These are phyloP conservation scores for Yarrowia yakushimensis DNA, from an alignment of 805 yeast species.

Conservation along the genomic window DNA sequence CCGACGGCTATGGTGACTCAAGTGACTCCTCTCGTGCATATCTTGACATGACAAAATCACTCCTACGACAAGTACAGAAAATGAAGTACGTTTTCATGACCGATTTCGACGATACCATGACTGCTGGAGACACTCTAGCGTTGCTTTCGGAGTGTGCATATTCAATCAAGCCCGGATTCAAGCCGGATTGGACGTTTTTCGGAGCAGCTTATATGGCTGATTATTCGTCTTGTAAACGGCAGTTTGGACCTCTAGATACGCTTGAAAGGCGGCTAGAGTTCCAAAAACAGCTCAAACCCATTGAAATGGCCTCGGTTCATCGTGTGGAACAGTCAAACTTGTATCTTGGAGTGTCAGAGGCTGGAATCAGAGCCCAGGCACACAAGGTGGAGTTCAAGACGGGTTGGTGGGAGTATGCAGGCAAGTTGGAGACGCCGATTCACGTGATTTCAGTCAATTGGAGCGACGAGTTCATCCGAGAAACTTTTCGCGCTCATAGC, in stretches of 20 bases:
- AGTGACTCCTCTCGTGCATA: background rate
- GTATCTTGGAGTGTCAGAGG: conserved; percentile 44
- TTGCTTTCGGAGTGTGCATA: conserved; percentile 52
- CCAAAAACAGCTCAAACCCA: conserved; percentile 45
- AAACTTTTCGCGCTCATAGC: conserved; percentile 30
- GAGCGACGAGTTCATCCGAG: conserved; percentile 50
- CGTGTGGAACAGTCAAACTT: conserved; percentile 42
- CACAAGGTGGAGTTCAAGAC: conserved; percentile 40
- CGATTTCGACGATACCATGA: conserved; percentile 70
- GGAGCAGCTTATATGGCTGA: conserved; percentile 43
- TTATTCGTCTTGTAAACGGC: conserved; percentile 37
- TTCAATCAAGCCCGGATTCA: conserved; percentile 39
- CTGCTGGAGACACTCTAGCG: conserved; percentile 52
- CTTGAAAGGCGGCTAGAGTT: conserved; percentile 45
- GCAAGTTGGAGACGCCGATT: conserved; percentile 40
- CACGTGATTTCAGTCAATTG: conserved; percentile 59
- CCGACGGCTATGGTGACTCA: too few species aligned
- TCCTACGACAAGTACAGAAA: background rate
- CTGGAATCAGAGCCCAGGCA: conserved; percentile 41
- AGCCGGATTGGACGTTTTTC: conserved; percentile 45
- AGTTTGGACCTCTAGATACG: conserved; percentile 38
- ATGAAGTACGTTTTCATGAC: conserved; percentile 39
- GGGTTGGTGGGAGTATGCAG: conserved; percentile 42
- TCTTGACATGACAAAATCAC: background rate
- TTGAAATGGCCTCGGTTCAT: conserved; percentile 50